Base-by-base conservation (phyloP, 371 early-diverging fungal genomes). In the Gilbertella persicaria region DNA sequence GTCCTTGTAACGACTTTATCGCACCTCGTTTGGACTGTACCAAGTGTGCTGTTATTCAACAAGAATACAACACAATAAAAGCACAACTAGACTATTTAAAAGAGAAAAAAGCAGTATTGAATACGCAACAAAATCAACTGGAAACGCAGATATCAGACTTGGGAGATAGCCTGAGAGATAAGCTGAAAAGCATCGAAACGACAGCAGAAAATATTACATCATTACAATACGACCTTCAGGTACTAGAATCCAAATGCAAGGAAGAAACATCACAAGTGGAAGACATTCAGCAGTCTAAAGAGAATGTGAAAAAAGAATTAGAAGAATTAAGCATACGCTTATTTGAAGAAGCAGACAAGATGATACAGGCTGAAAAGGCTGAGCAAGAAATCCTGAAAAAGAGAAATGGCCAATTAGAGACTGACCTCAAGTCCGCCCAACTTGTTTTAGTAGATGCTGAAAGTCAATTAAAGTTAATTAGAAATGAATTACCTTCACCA, bases 311-410 rank as follows among this genome's bases (percentile, higher is more conserved):
- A 50, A 78, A 67, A 14, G 90, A 91, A 50, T 70, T 91, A 14
- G 88, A 88, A 60, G 89, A 86, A 29, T 64, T 89, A 16, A 82
- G 83, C 10, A 63, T 66, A 53, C 69, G 66, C 21, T 64, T 91
- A 39, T 88, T 88, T 62, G 88, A 88, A 51, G 85, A 88, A 51
- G 90, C 90, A 1, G 85, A 90, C 53, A 55, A 50, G 2, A 72
- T 90, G 76, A 89, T 91, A 16, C 75, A 79, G 1, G 69, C 78
- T 39, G 89, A 90, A 55, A 82, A 83, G 41, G 64, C 79, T 24
- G 74, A 76, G 29, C 61, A 78, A 45, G 61, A 70, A 39, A 60
- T 66, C 24, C 60, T 75, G 1, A 67, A 71, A 26, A 23, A 67
- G 13, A 61, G 66, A 17, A 64, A 75, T 38, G 58, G 58, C 20